Base-by-base conservation (phyloP, 2,329 filamentous ascomycete genomes). In the Xylariaceae sp. region DNA sequence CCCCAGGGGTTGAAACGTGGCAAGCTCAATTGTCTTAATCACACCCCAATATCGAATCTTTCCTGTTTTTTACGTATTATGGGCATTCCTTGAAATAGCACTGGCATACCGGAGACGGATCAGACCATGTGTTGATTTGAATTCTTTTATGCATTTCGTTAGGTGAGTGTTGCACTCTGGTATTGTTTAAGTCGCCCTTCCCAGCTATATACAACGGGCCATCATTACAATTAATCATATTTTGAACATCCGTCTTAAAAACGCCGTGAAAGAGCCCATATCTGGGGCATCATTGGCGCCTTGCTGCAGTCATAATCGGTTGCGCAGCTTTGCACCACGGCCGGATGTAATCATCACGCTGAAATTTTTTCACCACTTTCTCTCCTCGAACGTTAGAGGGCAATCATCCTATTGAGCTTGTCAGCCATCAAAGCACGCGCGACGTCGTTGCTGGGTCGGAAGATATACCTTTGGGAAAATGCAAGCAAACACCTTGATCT, bases 401-500 rank as follows among this genome's bases (percentile, higher is more conserved):
- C 89, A 94, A 67, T 94, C 86, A 66, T 95, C 89, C 88, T 92
- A 57, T 5, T 14, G 15, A 39, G 17, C 18, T 7, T 40, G 59
- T 74, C 54, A 67, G 60, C 53, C 11, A 22, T 12, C 30, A 1
- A n/a, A 65, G 54, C 53, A 38, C 55, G 27, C 15, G 52, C 10
- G n/a, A 7, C 6, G 10, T 45, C 19, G 17, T 33, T 5, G 48
- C 39, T 31, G 55, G 48, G 51, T 39, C 27, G 44, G 6, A 7
- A 36, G 45, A 74, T 85, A 70, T 73, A 95, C 91, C 87, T 87
- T 87, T 49, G 94, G 94, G 80, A 99, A 99, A 61, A 99, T 95
- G 27, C 90, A 96, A 38, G 94, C 94, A 73, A 97, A 99, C 59
- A 97, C 92, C 76, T 95, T 92, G 71, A 99, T 97, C 71, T 95